Percentiles rank a stretch among this genome's conserved stretches.
These are phyloP conservation scores for Alternaria sp. DNA, from an alignment of 2,329 filamentous ascomycete species.

Conservation along the genomic window DNA sequence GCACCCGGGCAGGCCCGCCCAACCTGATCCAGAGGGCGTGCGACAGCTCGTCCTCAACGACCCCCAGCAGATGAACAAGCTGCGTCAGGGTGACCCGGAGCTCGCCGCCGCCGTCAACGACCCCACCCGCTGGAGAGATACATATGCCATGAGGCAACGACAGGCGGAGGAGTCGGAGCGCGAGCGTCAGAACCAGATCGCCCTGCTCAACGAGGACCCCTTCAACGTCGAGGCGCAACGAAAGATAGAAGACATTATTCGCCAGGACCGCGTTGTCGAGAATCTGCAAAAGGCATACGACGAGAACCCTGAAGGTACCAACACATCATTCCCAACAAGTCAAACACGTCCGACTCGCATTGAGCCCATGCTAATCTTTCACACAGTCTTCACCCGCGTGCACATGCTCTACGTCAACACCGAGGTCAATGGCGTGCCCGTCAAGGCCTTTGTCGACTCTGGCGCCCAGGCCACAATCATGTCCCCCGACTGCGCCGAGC, in stretches of 20 bases:
- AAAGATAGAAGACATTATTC: slow-evolving; percentile 96
- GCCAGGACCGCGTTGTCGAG: slow-evolving; percentile 91
- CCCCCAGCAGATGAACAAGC: slow-evolving; percentile 73
- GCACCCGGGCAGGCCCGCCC: slow-evolving; percentile 18
- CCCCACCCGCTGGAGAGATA: slow-evolving; percentile 75
- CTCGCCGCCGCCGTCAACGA: slow-evolving; percentile 80
- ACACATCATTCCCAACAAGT: neutral
- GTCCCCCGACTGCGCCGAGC: slow-evolving; percentile 90
- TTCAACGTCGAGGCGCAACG: slow-evolving; percentile 92
- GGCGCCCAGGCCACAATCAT: slow-evolving; percentile 98
- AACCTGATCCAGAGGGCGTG: slow-evolving; percentile 75
- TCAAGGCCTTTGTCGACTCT: slow-evolving; percentile 97
- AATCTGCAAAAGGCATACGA: slow-evolving; percentile 97
- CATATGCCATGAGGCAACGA: slow-evolving; percentile 72
- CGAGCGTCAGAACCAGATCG: slow-evolving; percentile 83
- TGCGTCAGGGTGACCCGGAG: slow-evolving; percentile 76
- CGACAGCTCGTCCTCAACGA: slow-evolving; percentile 84
- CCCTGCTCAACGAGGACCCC: slow-evolving; percentile 87
- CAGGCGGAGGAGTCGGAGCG: slow-evolving; percentile 75
- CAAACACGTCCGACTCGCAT: neutral
- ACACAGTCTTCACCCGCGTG: slow-evolving; percentile 86
- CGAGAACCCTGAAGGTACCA: slow-evolving; percentile 91
- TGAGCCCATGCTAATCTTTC: slow-evolving; percentile 21
- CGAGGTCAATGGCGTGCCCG: slow-evolving; percentile 88
- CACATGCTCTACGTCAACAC: slow-evolving; percentile 97